Percentiles rank a stretch among this genome's conserved stretches.
Evolutionary conservation across 1,284 basidiomycete genomes (phyloP).

Genomic region (Moniliophthora roreri): DNA sequence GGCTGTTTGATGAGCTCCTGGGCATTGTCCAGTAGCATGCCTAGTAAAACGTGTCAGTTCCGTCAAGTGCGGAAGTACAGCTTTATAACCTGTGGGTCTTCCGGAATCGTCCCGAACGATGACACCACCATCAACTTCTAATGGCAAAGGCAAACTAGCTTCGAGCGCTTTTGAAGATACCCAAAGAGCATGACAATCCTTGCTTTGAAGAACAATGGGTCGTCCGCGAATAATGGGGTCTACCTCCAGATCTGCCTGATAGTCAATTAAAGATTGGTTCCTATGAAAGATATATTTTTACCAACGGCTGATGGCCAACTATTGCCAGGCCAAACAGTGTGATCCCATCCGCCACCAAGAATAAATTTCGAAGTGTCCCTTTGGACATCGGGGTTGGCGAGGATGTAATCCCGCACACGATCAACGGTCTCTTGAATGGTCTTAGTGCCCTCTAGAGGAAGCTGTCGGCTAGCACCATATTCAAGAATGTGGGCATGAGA

Average conservation of each 20-base stretch:
- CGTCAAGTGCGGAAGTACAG: constrained; percentile 17
- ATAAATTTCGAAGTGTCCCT: constrained; percentile 64
- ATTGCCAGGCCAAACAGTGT: constrained; percentile 70
- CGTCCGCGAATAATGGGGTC: constrained; percentile 69
- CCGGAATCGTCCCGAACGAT: constrained; percentile 72
- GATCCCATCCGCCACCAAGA: constrained; percentile 90
- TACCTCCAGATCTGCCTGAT: constrained; percentile 69
- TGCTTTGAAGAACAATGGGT: constrained; percentile 75
- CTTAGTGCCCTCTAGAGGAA: constrained; percentile 65
- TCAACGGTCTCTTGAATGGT: constrained; percentile 63
- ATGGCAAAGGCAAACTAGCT: constrained; percentile 59
- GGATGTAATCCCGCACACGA: constrained; percentile 66
- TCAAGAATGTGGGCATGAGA: constrained; percentile 81
- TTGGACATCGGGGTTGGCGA: constrained; percentile 52
- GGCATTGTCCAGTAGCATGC: constrained; percentile 72
- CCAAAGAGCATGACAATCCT: constrained; percentile 92
- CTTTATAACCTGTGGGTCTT: constrained; percentile 66
- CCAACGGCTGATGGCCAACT: constrained; percentile 78
- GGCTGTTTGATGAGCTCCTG: constrained; percentile 67
- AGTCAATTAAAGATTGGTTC: neutral
- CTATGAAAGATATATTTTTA: constrained; percentile 7
- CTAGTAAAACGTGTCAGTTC: constrained; percentile 30
- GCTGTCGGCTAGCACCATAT: constrained; percentile 65
- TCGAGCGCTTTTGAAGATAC: constrained; percentile 66
- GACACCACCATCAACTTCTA: constrained; percentile 75